A percentile compares a stretch with the other conserved stretches of the same genome.
Conservation (phyloP, 169 alveolate genomes). For the Eimeria acervulina region DNA sequence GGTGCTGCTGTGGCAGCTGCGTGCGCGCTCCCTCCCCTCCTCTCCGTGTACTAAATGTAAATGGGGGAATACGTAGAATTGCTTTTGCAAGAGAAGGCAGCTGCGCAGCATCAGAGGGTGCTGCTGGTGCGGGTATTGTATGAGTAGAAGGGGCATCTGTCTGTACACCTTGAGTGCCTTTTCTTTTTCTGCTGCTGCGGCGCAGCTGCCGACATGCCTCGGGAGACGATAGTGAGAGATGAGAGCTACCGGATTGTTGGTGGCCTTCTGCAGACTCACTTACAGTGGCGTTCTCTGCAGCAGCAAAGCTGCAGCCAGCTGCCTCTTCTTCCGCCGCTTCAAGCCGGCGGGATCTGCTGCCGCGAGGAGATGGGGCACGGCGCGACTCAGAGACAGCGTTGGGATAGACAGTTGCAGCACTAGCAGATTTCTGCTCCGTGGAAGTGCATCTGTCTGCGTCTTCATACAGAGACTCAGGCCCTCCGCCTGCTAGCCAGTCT, state of each 20-base stretch:
- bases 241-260: neutral
- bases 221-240: neutral
- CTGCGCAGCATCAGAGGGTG: conserved; percentile 6
- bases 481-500: neutral
- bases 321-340: neutral
- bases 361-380: neutral
- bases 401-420: neutral
- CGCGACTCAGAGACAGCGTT: neutral
- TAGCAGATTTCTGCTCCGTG: neutral
- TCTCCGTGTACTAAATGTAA: neutral
- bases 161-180: neutral
- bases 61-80: conserved; percentile 4
- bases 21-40: neutral
- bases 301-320: neutral
- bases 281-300: neutral
- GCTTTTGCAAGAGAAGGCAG: conserved; percentile 14
- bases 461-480: neutral
- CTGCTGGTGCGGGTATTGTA: neutral
- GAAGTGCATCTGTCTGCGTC: neutral
- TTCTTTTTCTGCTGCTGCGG: neutral
- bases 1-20: conserved; percentile 28
- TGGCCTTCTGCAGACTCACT: neutral
- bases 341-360: neutral
- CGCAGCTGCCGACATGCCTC: neutral
- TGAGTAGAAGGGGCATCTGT: neutral